phyloP scores from a whole-genome alignment of 2,329 filamentous ascomycete genomes.

The Microsporum ferrugineum region DNA sequence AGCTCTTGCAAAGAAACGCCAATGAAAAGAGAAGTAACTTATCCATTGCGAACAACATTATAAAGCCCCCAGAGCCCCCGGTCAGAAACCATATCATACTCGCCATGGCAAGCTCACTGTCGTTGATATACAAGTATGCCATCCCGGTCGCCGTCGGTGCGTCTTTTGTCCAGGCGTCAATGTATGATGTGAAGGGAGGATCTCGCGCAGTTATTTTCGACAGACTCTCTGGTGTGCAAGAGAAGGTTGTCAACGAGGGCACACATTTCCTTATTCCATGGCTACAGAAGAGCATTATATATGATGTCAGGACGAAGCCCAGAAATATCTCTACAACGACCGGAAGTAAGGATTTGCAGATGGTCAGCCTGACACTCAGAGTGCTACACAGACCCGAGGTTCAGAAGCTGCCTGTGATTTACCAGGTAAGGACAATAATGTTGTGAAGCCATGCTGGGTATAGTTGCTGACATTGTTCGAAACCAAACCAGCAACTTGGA shows the following conservation, averaged over 20 bases:
- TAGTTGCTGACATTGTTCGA: slow-evolving; percentile 3
- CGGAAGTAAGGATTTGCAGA: slow-evolving; percentile 97
- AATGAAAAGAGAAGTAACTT: not conserved
- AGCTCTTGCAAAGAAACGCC: not conserved
- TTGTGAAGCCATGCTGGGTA: not conserved
- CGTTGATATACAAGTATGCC: slow-evolving; percentile 39
- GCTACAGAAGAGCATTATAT: slow-evolving; percentile 88
- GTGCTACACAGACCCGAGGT: slow-evolving; percentile 93
- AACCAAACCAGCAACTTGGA: slow-evolving; percentile 66
- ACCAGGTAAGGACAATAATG: slow-evolving; percentile 58
- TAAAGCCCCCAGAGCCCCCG: not conserved
- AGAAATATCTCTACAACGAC: slow-evolving; percentile 96
- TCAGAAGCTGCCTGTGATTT: slow-evolving; percentile 86
- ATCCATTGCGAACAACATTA: not conserved
- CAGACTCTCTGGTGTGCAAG: slow-evolving; percentile 80
- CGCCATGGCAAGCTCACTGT: slow-evolving; percentile 17
- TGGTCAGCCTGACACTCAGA: slow-evolving; percentile 95
- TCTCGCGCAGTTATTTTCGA: slow-evolving; percentile 97
- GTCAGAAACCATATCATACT: not conserved
- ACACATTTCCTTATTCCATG: slow-evolving; percentile 94
- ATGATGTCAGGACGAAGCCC: slow-evolving; percentile 94
- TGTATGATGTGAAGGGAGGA: slow-evolving; percentile 96
- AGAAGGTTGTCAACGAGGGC: slow-evolving; percentile 84
- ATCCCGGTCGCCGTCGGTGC: slow-evolving; percentile 61
- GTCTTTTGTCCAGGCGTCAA: slow-evolving; percentile 59